Evolutionary conservation across 106 monocot species (phyloP), one percentile per base, ranked within the genome.

Genomic region (Dendrobium huoshanense): DNA sequence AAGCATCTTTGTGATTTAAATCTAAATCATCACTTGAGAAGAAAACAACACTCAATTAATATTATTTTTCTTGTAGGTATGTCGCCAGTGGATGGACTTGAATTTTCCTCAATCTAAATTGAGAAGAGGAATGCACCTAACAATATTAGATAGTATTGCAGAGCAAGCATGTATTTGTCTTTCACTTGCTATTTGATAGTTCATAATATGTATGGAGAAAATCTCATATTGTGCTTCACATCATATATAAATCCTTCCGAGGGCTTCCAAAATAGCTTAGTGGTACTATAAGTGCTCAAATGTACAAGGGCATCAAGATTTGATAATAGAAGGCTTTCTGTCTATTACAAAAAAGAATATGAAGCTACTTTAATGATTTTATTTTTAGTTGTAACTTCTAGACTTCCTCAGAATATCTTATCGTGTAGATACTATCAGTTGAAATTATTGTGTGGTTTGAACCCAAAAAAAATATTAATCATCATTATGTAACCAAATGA

Each of bases 1-100:
- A 64, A n/a, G 4, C 7, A 64, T n/a, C n/a, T 54, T 64, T 19
- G 64, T 13, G 9, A 31, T 31, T 68, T 68, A 25, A 58, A 68
- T 73, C 4, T 73, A 73, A 4, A 19, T 73, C 41, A 73, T 73
- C 17, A 68, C 25, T 73, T 73, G 18, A 16, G 9, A 73, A 18
- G 41, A 73, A 42, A 73, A 42, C 37, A 41, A 68, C 9, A 68
- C 73, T 73, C 17, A 73, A 42, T 73, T 40, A 73, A 73, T 73
- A 11, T 42, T 4, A 40, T 73, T 0, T 41, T 73, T 40, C 33
- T 7, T 68, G 73, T 13, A 73, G 73, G 73, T 73, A 73, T 20
- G 17, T 73, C 41, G 41, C 73, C 17, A 42, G 73, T 41, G 73
- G 41, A 73, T 73, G 73, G 73, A 73, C 18, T 42, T 73, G 19